Base-by-base conservation (phyloP, 805 yeast species). In the Cyberlindnera euphorbiae region DNA sequence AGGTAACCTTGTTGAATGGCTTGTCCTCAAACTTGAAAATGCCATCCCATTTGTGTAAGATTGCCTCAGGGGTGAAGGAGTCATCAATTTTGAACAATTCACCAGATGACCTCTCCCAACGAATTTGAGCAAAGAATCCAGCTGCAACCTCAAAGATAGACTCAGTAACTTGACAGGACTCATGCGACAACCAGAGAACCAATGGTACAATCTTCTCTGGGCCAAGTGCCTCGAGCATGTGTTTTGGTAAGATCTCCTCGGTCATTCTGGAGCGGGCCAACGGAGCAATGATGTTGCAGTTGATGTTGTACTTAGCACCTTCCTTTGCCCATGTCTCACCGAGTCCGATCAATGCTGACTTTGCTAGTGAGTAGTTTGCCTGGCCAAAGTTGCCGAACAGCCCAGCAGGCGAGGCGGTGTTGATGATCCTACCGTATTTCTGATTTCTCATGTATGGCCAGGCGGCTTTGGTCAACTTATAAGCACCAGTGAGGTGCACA, bases 401-500 rank as follows among this genome's bases (percentile, higher is more conserved):
- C 16, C 98, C 98, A 24, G 97, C 97, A 4, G 97, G 96, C 4
- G 96, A 88, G 18, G 95, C 79, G n/a, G 97, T 89, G 72, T 87
- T 89, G 52, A 90, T 64, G 50, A 90, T 73, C 52, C 97, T 74
- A 46, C 98, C 98, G 56, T 70, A 90, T 43, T 77, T 75, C 62
- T 93, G 97, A 46, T 83, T 64, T 58, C 77, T 77, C 69, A 90
- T 76, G 57, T 82, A 71, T 8, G 90, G 88, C 97, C 97, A 90
- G 26, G 96, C 96, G 16, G 95, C 89, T 50, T 74, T 73, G 30
- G 95, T 79, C 36, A 85, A 77, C 64, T 77, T 79, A 64, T 74
- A 90, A 12, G 96, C 85, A 52, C 97, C 97, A 52, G 77, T 83
- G 41, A 93, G 69, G 64, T 90, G 98, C 32, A 90, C 97, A 48